phyloP scores from a whole-genome alignment of 345 rosid species.

The Camelina sativa region DNA sequence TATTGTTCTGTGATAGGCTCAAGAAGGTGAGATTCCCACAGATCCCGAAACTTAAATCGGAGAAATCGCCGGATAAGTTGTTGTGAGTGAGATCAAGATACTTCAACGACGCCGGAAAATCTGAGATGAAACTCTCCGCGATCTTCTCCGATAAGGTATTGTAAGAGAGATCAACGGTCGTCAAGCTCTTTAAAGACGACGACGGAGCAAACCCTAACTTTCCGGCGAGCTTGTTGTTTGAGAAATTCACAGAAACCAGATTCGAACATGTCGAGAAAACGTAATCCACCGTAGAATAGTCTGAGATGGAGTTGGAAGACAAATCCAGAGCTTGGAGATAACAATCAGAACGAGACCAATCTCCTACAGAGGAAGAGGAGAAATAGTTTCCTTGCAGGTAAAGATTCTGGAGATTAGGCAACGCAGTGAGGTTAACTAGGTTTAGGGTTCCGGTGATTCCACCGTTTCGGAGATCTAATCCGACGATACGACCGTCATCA shows the following conservation, averaged over 20 bases:
- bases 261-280: conserved; percentile 63
- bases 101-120: conserved; percentile 54
- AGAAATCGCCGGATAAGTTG: conserved; percentile 71
- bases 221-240: conserved; percentile 66
- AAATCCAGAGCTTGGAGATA: conserved; percentile 63
- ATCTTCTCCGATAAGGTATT: conserved; percentile 68
- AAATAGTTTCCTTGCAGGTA: conserved; percentile 59
- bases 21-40: conserved; percentile 66
- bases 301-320: conserved; percentile 70
- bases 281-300: conserved; percentile 48
- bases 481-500: conserved; percentile 48
- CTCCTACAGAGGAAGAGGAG: conserved; percentile 48
- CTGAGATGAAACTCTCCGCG: conserved; percentile 52
- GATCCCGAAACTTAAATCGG: conserved; percentile 58
- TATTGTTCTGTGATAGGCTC: conserved; percentile 60
- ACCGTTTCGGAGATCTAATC: conserved; percentile 58
- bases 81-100: conserved; percentile 71
- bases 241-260: conserved; percentile 68
- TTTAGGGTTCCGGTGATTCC: conserved; percentile 60
- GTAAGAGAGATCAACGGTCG: conserved; percentile 68
- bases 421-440: conserved; percentile 59
- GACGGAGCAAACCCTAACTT: conserved; percentile 47
- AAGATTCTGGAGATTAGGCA: conserved; percentile 59
- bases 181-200: conserved; percentile 54
- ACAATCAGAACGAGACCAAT: conserved; percentile 53